Base-by-base conservation (phyloP, 192 early-diverging fungal species). In the Pilaira anomala region DNA sequence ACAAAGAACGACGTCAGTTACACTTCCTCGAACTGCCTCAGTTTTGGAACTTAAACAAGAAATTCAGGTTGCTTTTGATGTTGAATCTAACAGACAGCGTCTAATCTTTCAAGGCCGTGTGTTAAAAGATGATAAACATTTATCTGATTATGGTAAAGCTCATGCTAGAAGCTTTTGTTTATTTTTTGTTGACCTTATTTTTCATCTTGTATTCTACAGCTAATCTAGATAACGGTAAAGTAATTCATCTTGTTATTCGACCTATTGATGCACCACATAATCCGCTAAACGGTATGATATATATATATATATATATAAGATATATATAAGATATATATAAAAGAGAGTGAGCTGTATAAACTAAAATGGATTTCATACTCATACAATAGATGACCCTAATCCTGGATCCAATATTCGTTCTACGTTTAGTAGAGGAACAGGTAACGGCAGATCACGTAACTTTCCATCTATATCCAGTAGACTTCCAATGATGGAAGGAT, bases 111-210 rank as follows among this genome's bases (percentile, higher is more conserved):
- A 74, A 45, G 78, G 78, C 19, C 53, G 76, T 51, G 73, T 80
- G 1, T 61, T 80, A 44, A 72, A 66, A 24, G 76, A 80, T 54
- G 76, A 77, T 36, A 75, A 80, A 26, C 58, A 42, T 8, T 44
- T 80, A 24, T 45, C 70, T 9, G 76, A 80, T 18, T 80, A 80
- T 63, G 71, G 78, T 80, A 77, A n/a, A n/a, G n/a, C n/a, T n/a
- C 28, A 24, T 13, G 3, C 7, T 24, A 25, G 7, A 11, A 11
- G 6, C 5, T 18, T 5, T 26, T 26, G 25, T 13, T 7, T 5
- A 55, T 18, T 33, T 2, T 18, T 14, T 26, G 14, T 41, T 24
- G 22, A 24, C 3, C 53, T 55, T 12, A 28, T 19, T 5, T 40
- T 13, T 41, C 13, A 19, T 49, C 52, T 58, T 29, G 44, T 26